phyloP scores from a whole-genome alignment of 2,329 filamentous ascomycete species.

The Exophiala bonariae region DNA sequence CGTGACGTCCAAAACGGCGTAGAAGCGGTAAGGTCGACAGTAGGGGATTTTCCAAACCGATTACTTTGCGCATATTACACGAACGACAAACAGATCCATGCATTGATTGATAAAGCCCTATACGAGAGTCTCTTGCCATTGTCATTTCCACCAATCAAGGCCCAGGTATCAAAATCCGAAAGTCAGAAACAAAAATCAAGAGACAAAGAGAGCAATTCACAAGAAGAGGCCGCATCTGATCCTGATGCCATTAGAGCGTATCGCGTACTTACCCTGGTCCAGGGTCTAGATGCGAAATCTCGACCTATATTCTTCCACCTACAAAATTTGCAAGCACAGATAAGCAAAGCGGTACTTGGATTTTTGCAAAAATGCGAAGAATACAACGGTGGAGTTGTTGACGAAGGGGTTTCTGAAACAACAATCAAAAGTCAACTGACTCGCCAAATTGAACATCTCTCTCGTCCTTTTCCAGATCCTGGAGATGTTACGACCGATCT shows the following conservation, averaged over 20 bases:
- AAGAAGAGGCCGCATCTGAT: constrained; percentile 38
- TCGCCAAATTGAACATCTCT: constrained; percentile 70
- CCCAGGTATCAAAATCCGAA: constrained; percentile 43
- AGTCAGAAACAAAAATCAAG: constrained; percentile 54
- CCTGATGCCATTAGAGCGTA: constrained; percentile 72
- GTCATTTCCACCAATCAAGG: constrained; percentile 73
- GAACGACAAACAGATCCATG: constrained; percentile 83
- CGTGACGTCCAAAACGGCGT: constrained; percentile 83
- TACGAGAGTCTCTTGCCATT: constrained; percentile 89
- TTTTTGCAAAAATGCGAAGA: constrained; percentile 83
- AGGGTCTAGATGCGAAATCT: constrained; percentile 72
- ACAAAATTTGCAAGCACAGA: constrained; percentile 73
- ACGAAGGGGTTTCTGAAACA: constrained; percentile 65
- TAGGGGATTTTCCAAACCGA: constrained; percentile 78
- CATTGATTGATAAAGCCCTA: constrained; percentile 78
- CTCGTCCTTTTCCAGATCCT: constrained; percentile 74
- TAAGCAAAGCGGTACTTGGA: constrained; percentile 71
- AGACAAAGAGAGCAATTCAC: constrained; percentile 36
- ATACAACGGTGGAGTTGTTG: constrained; percentile 83
- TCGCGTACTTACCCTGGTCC: constrained; percentile 78
- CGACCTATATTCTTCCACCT: constrained; percentile 87
- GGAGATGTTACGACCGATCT: constrained; percentile 72
- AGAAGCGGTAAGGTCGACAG: constrained; percentile 70
- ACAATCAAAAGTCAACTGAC: constrained; percentile 69
- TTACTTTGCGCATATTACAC: constrained; percentile 88